Evolutionary conservation across 352 stramenopile species (phyloP).

Genomic region (Phytophthora crassamura): DNA sequence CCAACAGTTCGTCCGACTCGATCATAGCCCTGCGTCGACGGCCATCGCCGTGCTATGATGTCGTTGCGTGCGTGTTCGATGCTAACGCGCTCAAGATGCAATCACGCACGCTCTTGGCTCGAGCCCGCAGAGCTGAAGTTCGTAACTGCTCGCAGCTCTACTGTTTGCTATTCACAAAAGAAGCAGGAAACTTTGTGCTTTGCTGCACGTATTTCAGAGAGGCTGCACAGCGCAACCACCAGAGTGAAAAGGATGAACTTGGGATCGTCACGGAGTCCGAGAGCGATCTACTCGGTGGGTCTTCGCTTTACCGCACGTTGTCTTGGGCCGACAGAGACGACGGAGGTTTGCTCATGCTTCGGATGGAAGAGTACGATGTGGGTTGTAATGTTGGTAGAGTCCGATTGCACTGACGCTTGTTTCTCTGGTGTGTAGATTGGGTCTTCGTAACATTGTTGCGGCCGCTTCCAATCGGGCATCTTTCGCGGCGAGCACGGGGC

Average conservation of each 20-base stretch:
- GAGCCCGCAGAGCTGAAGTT: conserved; percentile 25
- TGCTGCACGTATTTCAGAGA: conserved; percentile 46
- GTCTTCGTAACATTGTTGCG: conserved; percentile 43
- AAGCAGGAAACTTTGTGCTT: conserved; percentile 42
- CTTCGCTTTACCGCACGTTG: conserved; percentile 11
- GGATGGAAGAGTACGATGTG: conserved; percentile 46
- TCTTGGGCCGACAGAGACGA: conserved; percentile 25
- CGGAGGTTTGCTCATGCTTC: conserved; percentile 20
- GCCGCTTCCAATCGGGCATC: conserved; percentile 20
- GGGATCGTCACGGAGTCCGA: conserved; percentile 19
- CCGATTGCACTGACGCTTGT: neutral
- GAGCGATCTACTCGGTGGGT: conserved; percentile 6
- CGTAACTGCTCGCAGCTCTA: conserved; percentile 58
- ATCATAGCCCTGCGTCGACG: conserved; percentile 26
- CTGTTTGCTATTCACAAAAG: conserved; percentile 51
- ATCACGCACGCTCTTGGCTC: conserved; percentile 25
- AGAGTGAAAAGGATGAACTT: conserved; percentile 24
- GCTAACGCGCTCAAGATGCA: conserved; percentile 18
- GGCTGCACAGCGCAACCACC: conserved; percentile 21
- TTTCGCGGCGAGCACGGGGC: conserved; percentile 44
- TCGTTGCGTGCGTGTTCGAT: conserved; percentile 52
- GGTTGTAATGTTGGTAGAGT: neutral
- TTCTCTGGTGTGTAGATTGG: conserved; percentile 35
- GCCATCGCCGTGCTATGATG: conserved; percentile 28
- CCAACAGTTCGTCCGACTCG: conserved; percentile 7